Conservation (phyloP, 1,284 basidiomycete genomes). For the Boletus semigastroideus region DNA sequence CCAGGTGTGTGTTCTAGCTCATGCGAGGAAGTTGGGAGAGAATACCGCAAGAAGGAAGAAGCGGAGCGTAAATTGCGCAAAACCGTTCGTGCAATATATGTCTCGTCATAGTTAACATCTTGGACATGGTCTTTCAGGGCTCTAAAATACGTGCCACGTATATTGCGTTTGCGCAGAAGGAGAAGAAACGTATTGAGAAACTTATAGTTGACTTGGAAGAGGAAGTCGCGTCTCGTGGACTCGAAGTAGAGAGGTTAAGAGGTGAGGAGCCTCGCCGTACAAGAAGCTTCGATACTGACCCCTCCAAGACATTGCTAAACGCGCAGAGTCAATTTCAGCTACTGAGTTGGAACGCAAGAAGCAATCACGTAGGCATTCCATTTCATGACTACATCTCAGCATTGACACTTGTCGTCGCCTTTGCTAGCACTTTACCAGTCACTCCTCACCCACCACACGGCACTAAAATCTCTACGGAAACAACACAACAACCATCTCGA, state of each 20-base stretch:
- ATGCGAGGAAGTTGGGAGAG: conserved; percentile 78
- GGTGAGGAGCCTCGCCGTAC: conserved; percentile 39
- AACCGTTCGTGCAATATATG: conserved; percentile 54
- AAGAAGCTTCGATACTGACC: not conserved
- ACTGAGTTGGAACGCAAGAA: conserved; percentile 79
- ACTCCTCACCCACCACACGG: conserved; percentile 71
- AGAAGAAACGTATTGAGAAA: conserved; percentile 77
- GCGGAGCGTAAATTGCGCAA: conserved; percentile 77
- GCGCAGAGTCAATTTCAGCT: conserved; percentile 71
- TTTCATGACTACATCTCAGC: conserved; percentile 21
- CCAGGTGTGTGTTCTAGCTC: conserved; percentile 77
- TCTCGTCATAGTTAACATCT: not conserved
- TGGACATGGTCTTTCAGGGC: conserved; percentile 51
- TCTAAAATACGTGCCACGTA: conserved; percentile 90
- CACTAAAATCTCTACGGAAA: conserved; percentile 73
- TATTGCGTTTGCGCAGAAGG: conserved; percentile 82
- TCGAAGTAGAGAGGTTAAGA: conserved; percentile 67
- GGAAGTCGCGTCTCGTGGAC: conserved; percentile 62
- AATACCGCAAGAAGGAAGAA: conserved; percentile 63
- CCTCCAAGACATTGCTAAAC: conserved; percentile 60
- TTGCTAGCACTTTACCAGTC: conserved; percentile 74
- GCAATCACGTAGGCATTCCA: conserved; percentile 67
- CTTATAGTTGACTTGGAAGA: conserved; percentile 52
- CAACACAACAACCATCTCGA: conserved; percentile 73
- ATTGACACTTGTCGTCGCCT: conserved; percentile 2